A percentile compares a stretch with the other conserved stretches of the same genome.
phyloP scores from a whole-genome alignment of 2,329 filamentous ascomycete genomes.

The Arachnopeziza araneosa region DNA sequence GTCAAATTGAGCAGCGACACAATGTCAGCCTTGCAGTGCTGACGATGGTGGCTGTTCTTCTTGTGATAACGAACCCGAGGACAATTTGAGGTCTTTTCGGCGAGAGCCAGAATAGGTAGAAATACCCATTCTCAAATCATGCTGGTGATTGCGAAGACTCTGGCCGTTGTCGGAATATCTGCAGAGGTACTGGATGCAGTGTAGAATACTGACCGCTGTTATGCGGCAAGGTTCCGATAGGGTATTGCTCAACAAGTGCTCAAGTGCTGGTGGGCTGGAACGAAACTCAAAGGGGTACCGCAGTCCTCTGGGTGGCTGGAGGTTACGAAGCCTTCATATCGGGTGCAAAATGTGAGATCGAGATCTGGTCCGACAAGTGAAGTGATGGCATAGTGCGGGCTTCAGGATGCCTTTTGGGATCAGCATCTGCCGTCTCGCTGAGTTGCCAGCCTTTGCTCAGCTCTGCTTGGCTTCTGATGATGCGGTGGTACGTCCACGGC shows the following conservation, averaged over 20 bases:
- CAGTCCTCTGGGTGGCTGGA: not conserved
- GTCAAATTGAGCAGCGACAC: too few relatives aligned
- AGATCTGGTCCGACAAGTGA: not conserved
- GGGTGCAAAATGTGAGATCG: not conserved
- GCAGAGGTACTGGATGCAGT: not conserved
- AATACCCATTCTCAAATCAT: not conserved
- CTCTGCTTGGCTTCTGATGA: not conserved
- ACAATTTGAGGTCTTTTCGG: too few relatives aligned
- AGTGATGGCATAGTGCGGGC: conserved; percentile 35
- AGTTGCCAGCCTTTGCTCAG: too few relatives aligned
- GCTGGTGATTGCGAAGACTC: not conserved
- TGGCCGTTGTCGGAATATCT: not conserved
- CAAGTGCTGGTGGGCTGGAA: too few relatives aligned
- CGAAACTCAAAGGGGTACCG: too few relatives aligned
- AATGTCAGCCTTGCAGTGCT: too few relatives aligned
- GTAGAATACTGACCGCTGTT: not conserved
- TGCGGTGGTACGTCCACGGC: not conserved
- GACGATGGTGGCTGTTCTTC: too few relatives aligned
- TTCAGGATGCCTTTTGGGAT: conserved; percentile 61
- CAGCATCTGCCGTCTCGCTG: conserved; percentile 40
- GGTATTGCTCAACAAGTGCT: not conserved
- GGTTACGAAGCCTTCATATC: not conserved
- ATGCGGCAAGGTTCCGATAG: not conserved
- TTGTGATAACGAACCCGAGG: too few relatives aligned
- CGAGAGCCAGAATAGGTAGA: too few relatives aligned